Evolutionary conservation across 2,329 filamentous ascomycete species (phyloP), one percentile per base, ranked within the genome.

Genomic region (Tolypocladium tropicale): DNA sequence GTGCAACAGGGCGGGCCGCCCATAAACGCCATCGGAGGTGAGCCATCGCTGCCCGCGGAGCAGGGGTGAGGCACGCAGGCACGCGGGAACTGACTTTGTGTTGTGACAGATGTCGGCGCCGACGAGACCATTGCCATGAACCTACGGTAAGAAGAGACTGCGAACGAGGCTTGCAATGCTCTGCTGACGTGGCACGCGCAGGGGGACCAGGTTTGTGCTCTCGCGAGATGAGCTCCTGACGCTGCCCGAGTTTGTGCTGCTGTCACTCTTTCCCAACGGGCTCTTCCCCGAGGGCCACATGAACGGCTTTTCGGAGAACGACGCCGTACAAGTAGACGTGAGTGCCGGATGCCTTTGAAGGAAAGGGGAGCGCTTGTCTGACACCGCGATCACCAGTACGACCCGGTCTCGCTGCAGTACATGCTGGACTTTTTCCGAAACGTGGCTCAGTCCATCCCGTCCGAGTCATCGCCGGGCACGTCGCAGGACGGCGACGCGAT

Each of bases 341-440:
- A 79, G 90, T 84, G n/a, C 16, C 23, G 12, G 14, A 37, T 33
- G 16, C 5, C 28, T 23, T 10, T 11, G 16, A 18, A n/a, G 12
- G 3, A 16, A 32, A 12, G 6, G 4, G 25, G 10, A 7, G 3
- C 28, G 2, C 46, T 32, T 3, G 6, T 10, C 46, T 49, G 46
- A 49, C 21, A 16, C n/a, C n/a, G n/a, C n/a, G 25, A 33, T 52
- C 33, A 33, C 16, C 76, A 99, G 94, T 99, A 97, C 76, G 94
- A 99, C 72, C 93, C 94, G 28, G 86, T 86, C 54, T 97, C 93
- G 52, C 83, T 99, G 55, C 91, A 97, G 74, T 99, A 97, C 76
- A 99, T 99, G 94, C 83, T 99, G 61, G 93, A 96, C 66, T 99
- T 99, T 74, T 99, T 99, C 78, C 88, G 94, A 61, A 86, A 86